phyloP scores from a whole-genome alignment of 192 early-diverging fungal species.

The Diversispora eburnea region DNA sequence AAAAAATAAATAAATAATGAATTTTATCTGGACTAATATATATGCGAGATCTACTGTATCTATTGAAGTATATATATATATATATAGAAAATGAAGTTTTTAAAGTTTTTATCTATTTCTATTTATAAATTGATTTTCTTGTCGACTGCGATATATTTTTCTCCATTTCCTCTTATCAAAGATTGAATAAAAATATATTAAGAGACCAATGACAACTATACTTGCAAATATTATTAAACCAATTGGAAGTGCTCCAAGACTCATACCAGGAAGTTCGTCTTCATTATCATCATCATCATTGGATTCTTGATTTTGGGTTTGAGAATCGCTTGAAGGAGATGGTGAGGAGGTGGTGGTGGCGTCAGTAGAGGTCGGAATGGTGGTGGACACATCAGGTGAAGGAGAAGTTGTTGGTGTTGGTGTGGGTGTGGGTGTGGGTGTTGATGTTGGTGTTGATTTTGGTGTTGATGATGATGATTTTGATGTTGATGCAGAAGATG shows the following conservation, averaged over 20 bases:
- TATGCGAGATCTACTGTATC: too few species aligned
- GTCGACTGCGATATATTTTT: neutral
- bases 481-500: neutral
- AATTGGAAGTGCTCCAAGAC: neutral
- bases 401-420: neutral
- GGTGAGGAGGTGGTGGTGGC: neutral
- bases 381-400: neutral
- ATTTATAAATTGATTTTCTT: neutral
- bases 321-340: neutral
- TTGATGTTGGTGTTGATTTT: neutral
- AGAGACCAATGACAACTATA: neutral
- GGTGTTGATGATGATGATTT: neutral
- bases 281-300: neutral
- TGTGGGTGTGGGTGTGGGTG: neutral
- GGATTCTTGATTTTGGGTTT: neutral
- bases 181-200: neutral
- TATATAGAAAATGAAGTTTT: too few species aligned
- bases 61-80: too few species aligned
- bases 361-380: too few species aligned
- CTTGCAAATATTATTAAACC: neutral
- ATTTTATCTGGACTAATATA: too few species aligned
- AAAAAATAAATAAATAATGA: too few species aligned
- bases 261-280: neutral
- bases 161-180: neutral
- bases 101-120: too few species aligned